These are phyloP conservation scores for Prosopis cineraria DNA, from an alignment of 306 rosid species.

Conservation along the genomic window DNA sequence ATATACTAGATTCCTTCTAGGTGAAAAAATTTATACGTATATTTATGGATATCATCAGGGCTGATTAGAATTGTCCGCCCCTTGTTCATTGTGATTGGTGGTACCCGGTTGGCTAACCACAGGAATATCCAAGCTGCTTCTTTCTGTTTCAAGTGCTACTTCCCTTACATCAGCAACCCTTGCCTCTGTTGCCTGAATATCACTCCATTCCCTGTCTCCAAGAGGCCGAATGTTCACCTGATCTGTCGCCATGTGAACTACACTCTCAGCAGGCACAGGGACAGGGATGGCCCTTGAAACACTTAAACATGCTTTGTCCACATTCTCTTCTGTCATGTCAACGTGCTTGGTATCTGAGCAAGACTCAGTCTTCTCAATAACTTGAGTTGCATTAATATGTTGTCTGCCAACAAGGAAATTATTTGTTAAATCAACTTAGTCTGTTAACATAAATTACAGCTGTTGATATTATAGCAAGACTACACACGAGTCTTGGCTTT, in stretches of 20 bases:
- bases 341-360: constrained; percentile 91
- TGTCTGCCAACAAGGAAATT: constrained; percentile 57
- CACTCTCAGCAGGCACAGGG: constrained; percentile 73
- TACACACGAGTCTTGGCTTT: not conserved
- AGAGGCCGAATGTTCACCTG: constrained; percentile 63
- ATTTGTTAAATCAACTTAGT: constrained; percentile 29
- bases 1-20: constrained; percentile 40
- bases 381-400: constrained; percentile 75
- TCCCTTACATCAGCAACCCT: constrained; percentile 95
- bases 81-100: constrained; percentile 74
- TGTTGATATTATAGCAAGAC: not conserved
- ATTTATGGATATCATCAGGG: constrained; percentile 48
- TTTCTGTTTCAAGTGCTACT: constrained; percentile 69
- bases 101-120: constrained; percentile 76
- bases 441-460: not conserved
- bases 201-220: constrained; percentile 87
- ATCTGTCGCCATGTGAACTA: constrained; percentile 73
- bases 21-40: constrained; percentile 34
- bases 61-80: constrained; percentile 60
- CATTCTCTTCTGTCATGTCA: constrained; percentile 81
- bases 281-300: constrained; percentile 65
- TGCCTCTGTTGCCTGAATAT: constrained; percentile 90
- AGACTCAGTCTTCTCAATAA: constrained; percentile 84
- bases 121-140: constrained; percentile 90
- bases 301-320: constrained; percentile 96